A percentile compares a stretch with the other conserved stretches of the same genome.
Evolutionary conservation across 305 asterid species (phyloP).

Genomic region (Fraxinus paxiana): DNA sequence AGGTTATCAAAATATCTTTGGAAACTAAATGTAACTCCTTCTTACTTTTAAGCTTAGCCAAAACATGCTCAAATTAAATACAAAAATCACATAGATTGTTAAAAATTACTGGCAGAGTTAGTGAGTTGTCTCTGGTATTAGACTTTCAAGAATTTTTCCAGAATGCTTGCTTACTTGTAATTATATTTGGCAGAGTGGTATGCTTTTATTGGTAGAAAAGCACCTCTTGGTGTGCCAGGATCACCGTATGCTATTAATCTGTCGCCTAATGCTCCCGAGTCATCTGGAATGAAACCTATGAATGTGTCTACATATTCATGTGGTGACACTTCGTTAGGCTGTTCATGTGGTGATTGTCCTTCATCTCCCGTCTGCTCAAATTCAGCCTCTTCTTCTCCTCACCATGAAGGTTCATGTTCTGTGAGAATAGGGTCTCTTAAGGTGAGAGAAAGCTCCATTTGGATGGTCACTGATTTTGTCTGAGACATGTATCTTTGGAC

Average conservation of each 20-base stretch:
- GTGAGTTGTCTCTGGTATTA: neutral
- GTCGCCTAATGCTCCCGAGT: constrained; percentile 57
- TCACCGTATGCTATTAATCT: constrained; percentile 89
- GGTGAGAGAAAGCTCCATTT: constrained; percentile 43
- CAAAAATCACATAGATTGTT: neutral
- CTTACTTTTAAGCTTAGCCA: neutral
- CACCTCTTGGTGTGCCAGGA: constrained; percentile 72
- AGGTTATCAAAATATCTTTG: neutral
- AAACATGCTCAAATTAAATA: neutral
- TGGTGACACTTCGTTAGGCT: constrained; percentile 87
- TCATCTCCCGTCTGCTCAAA: constrained; percentile 64
- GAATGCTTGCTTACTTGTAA: constrained; percentile 19
- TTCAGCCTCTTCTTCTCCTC: constrained; percentile 58
- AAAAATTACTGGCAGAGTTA: neutral
- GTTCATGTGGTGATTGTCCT: constrained; percentile 99
- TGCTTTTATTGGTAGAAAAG: constrained; percentile 73
- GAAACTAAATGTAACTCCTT: neutral
- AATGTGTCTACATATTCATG: constrained; percentile 81
- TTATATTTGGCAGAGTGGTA: constrained; percentile 77
- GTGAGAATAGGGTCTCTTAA: constrained; percentile 77
- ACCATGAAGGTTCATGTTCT: constrained; percentile 66
- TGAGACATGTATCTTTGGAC: neutral
- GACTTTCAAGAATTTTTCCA: neutral
- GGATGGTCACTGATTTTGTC: constrained; percentile 2
- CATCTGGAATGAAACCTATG: constrained; percentile 86